Evolutionary conservation across 805 yeast species (phyloP).

Genomic region (Candida incommunis): DNA sequence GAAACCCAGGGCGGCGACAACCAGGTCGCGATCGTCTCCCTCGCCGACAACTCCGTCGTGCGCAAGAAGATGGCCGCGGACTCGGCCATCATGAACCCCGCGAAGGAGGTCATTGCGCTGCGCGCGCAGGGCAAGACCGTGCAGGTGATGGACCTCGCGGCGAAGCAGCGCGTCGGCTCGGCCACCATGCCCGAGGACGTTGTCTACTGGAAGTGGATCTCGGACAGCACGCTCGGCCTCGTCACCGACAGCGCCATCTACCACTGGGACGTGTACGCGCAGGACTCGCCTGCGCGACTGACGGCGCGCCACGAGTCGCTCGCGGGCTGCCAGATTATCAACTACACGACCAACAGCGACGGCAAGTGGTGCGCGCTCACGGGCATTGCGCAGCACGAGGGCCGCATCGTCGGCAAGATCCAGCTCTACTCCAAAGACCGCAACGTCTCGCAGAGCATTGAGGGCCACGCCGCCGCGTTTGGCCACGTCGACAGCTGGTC

Average conservation of each 20-base stretch:
- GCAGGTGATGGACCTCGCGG: conserved; percentile 74
- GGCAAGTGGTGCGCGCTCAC: conserved; percentile 89
- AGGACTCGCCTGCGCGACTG: conserved; percentile 63
- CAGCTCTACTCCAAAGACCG: conserved; percentile 82
- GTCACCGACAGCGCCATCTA: conserved; percentile 65
- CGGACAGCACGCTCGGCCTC: conserved; percentile 59
- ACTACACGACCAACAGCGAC: conserved; percentile 66
- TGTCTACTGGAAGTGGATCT: conserved; percentile 91
- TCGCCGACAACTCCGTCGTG: conserved; percentile 62
- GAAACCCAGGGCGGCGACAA: conserved; percentile 39
- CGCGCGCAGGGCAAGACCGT: conserved; percentile 94
- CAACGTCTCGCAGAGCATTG: conserved; percentile 90
- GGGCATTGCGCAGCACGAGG: conserved; percentile 89
- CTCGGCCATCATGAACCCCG: conserved; percentile 92
- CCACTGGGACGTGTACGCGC: conserved; percentile 68
- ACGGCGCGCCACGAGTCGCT: conserved; percentile 75
- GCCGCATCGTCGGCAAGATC: conserved; percentile 90
- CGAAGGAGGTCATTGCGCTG: conserved; percentile 75
- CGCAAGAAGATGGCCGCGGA: conserved; percentile 95
- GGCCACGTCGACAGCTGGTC: conserved; percentile 66
- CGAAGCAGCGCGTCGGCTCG: conserved; percentile 81
- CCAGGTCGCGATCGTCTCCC: conserved; percentile 78
- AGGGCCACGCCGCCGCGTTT: conserved; percentile 93
- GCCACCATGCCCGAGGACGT: conserved; percentile 79
- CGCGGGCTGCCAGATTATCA: conserved; percentile 72